Evolutionary conservation across 2,329 filamentous ascomycete species (phyloP).

Genomic region (Phyllosticta paracitricarpa): DNA sequence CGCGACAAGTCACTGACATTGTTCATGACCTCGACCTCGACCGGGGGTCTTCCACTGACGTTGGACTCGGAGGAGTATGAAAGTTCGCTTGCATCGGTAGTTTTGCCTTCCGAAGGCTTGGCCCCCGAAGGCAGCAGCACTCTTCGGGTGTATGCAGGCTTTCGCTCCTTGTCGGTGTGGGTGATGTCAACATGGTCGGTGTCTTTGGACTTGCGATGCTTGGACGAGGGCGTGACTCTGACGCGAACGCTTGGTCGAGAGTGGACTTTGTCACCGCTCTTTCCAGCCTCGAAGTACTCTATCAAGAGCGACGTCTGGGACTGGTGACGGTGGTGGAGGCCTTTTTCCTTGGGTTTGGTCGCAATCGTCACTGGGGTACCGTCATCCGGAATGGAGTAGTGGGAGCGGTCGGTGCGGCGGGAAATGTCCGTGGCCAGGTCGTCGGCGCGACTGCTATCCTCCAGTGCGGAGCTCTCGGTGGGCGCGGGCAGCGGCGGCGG

Average conservation of each 20-base stretch:
- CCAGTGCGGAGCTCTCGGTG: slow-evolving; percentile 62
- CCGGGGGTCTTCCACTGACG: slow-evolving; percentile 56
- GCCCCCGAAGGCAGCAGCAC: slow-evolving; percentile 47
- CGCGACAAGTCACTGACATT: slow-evolving; percentile 60
- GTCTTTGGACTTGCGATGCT: slow-evolving; percentile 41
- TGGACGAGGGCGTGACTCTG: slow-evolving; percentile 64
- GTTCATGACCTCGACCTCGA: slow-evolving; percentile 80
- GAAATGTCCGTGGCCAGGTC: slow-evolving; percentile 59
- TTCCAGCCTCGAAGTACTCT: slow-evolving; percentile 85
- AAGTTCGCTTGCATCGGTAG: slow-evolving; percentile 26
- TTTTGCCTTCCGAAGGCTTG: slow-evolving; percentile 27
- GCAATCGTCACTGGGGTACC: slow-evolving; percentile 86
- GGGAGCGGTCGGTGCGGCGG: slow-evolving; percentile 57
- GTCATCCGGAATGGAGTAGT: slow-evolving; percentile 75
- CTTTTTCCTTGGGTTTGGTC: slow-evolving; percentile 56
- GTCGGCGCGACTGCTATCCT: slow-evolving; percentile 38
- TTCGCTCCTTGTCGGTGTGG: slow-evolving; percentile 61
- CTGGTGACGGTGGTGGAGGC: slow-evolving; percentile 43
- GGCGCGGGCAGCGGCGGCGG: slow-evolving; percentile 65
- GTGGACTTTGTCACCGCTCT: slow-evolving; percentile 48
- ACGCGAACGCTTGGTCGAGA: slow-evolving; percentile 75
- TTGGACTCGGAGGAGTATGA: slow-evolving; percentile 79
- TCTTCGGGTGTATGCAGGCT: slow-evolving; percentile 57
- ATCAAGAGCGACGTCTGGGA: slow-evolving; percentile 89
- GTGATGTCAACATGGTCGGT: slow-evolving; percentile 81